Evolutionary conservation across 1,284 basidiomycete genomes (phyloP).

Genomic region (Fistulinella staudtii): DNA sequence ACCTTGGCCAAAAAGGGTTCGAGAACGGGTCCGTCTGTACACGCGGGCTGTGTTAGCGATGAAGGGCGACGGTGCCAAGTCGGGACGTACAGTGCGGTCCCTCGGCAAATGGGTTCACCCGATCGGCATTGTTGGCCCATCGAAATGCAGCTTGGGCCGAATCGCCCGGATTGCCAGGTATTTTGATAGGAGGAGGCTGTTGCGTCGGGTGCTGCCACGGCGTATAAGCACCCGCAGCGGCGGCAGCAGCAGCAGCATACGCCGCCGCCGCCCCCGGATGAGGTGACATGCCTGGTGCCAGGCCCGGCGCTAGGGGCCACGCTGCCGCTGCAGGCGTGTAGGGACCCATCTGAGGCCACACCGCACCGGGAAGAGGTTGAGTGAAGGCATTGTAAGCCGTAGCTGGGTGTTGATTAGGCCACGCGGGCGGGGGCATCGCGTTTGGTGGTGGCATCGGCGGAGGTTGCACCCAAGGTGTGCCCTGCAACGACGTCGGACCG

Average conservation of each 20-base stretch:
- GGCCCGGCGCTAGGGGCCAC: conserved; percentile 29
- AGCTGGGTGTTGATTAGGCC: conserved; percentile 14
- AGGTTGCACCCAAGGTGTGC: conserved; percentile 29
- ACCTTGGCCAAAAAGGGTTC: conserved; percentile 53
- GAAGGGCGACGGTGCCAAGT: neutral
- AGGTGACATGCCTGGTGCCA: conserved; percentile 25
- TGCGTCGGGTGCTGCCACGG: conserved; percentile 27
- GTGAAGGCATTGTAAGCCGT: conserved; percentile 29
- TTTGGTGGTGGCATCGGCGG: conserved; percentile 19
- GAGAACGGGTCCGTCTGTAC: conserved; percentile 67
- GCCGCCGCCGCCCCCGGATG: too few species aligned
- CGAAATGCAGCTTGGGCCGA: conserved; percentile 27
- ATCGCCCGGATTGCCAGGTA: conserved; percentile 20
- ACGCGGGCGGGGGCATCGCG: conserved; percentile 15
- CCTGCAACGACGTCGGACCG: conserved; percentile 19
- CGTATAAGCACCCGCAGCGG: too few species aligned
- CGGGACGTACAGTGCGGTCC: conserved; percentile 30
- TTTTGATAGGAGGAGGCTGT: conserved; percentile 21
- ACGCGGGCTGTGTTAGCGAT: conserved; percentile 11
- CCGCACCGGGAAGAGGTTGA: conserved; percentile 27
- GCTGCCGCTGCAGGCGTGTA: conserved; percentile 27
- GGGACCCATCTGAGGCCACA: conserved; percentile 22
- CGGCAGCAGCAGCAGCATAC: too few species aligned
- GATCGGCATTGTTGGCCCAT: conserved; percentile 28
- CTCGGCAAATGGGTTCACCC: conserved; percentile 26